Percentiles rank a stretch among this genome's conserved stretches.
Evolutionary conservation across 495 filamentous ascomycete genomes (phyloP).

Genomic region (Aspergillus sclerotiicarbonarius): DNA sequence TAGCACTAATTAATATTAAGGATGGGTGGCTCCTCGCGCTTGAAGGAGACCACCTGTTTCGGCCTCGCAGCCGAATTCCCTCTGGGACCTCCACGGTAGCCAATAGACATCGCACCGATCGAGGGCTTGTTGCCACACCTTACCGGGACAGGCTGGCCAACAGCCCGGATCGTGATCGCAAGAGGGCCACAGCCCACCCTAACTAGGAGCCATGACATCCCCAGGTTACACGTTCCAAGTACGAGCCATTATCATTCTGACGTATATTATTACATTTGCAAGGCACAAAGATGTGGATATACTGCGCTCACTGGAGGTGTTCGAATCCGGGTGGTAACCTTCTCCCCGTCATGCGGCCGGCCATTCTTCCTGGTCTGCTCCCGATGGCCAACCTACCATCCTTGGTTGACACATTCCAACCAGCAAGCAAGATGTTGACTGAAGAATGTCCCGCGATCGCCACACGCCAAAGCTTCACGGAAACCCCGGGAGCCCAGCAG

Average conservation of each 20-base stretch:
- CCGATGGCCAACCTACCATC: not conserved
- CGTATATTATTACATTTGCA: slow-evolving; percentile 1
- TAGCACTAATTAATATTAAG: not conserved
- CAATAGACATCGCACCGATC: not conserved
- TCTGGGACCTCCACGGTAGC: not conserved
- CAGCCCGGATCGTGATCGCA: not conserved
- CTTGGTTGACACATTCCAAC: not conserved
- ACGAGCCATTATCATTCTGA: not conserved
- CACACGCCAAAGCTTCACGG: not conserved
- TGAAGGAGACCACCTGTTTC: not conserved
- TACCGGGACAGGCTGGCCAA: not conserved
- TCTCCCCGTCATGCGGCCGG: not conserved
- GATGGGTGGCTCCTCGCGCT: not conserved
- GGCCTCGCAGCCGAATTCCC: not conserved
- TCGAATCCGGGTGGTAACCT: not conserved
- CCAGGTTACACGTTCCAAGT: not conserved
- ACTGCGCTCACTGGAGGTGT: not conserved
- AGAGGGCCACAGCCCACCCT: not conserved
- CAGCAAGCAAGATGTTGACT: not conserved
- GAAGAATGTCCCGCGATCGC: not conserved
- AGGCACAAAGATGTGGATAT: not conserved
- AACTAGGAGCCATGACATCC: not conserved
- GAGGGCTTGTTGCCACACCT: not conserved
- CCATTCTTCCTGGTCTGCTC: not conserved
- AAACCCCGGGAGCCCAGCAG: not conserved